These are phyloP conservation scores for Sclerotinia borealis DNA, from an alignment of 2,329 filamentous ascomycete genomes.

Conservation along the genomic window DNA sequence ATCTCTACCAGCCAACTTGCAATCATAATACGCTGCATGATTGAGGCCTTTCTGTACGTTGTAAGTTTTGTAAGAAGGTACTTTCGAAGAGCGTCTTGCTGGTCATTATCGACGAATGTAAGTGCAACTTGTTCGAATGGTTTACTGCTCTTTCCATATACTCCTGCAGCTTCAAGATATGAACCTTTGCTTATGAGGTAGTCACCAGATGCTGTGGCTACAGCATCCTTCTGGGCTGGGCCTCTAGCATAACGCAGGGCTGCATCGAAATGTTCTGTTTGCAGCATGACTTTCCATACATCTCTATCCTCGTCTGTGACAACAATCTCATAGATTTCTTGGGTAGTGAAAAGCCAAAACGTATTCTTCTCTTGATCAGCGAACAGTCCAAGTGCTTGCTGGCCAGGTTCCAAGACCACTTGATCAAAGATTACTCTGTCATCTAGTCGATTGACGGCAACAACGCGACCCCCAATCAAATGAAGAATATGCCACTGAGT, in stretches of 20 bases:
- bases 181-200: constrained; percentile 75
- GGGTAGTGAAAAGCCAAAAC: constrained; percentile 89
- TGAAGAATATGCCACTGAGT: constrained; percentile 92
- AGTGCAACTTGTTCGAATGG: constrained; percentile 94
- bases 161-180: constrained; percentile 76
- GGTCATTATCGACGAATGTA: constrained; percentile 80
- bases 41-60: constrained; percentile 71
- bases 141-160: constrained; percentile 95
- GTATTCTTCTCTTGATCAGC: constrained; percentile 93
- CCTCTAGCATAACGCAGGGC: constrained; percentile 82
- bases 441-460: constrained; percentile 82
- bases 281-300: constrained; percentile 90
- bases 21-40: constrained; percentile 94
- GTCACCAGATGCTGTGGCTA: constrained; percentile 88
- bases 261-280: constrained; percentile 79
- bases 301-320: constrained; percentile 86
- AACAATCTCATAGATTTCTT: constrained; percentile 91
- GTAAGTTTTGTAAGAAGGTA: constrained; percentile 82
- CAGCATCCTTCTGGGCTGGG: constrained; percentile 75
- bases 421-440: constrained; percentile 85
- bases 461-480: constrained; percentile 73
- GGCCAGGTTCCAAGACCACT: constrained; percentile 70
- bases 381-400: constrained; percentile 75
- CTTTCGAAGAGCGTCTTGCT: constrained; percentile 84
- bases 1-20: constrained; percentile 92